phyloP scores from a whole-genome alignment of 1,139 yeast species.

The Saccharomyces pastorianus region DNA sequence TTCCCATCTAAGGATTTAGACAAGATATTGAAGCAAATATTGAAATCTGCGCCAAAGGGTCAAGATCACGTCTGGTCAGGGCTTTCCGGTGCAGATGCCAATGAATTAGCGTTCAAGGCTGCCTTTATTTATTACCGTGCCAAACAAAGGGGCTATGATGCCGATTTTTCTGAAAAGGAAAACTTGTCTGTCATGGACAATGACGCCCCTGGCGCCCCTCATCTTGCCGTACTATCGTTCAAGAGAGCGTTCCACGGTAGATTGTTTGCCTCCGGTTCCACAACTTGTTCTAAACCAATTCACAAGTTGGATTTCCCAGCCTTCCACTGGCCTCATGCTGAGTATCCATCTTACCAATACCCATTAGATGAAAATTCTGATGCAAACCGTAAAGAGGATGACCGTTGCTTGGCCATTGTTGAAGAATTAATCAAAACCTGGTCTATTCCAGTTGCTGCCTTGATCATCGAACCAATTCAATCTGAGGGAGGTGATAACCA shows the following conservation, averaged over 20 bases:
- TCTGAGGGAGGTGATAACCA: conserved; percentile 75
- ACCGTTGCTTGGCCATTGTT: conserved; percentile 48
- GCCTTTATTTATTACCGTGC: conserved; percentile 68
- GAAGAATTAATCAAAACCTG: conserved; percentile 44
- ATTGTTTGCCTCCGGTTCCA: conserved; percentile 62
- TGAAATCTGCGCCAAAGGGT: conserved; percentile 66
- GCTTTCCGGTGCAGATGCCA: conserved; percentile 67
- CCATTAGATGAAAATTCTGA: conserved; percentile 49
- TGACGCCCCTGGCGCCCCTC: conserved; percentile 59
- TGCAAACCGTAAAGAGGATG: conserved; percentile 54
- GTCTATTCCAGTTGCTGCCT: conserved; percentile 55
- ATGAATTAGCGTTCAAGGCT: conserved; percentile 70
- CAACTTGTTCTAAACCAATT: conserved; percentile 66
- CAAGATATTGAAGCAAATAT: conserved; percentile 45
- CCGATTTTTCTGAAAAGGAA: conserved; percentile 50
- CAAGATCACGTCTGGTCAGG: conserved; percentile 61
- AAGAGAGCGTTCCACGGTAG: conserved; percentile 71
- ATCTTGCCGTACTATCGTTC: conserved; percentile 59
- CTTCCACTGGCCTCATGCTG: conserved; percentile 70
- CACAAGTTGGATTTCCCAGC: conserved; percentile 73
- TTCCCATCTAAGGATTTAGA: conserved; percentile 55
- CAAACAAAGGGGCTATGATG: conserved; percentile 44
- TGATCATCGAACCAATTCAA: conserved; percentile 66
- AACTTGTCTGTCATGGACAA: conserved; percentile 57
- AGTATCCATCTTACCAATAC: conserved; percentile 57